phyloP scores from a whole-genome alignment of 345 rosid species.

The Firmiana major region DNA sequence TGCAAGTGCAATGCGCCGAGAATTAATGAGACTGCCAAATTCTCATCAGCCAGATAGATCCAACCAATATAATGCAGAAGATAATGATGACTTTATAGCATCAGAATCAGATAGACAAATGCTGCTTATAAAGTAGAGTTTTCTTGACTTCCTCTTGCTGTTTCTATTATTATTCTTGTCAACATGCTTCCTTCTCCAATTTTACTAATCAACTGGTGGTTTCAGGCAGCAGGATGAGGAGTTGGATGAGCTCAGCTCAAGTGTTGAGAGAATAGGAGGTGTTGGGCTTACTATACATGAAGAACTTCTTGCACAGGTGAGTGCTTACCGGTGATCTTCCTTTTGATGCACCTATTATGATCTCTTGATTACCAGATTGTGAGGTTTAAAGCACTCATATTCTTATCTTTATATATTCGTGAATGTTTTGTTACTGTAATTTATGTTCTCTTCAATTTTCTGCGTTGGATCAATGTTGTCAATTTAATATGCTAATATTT shows the following conservation, averaged over 20 bases:
- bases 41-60: slow-evolving; percentile 50
- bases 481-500: slow-evolving; percentile 16
- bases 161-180: neutral
- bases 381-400: neutral
- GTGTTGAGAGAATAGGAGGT: slow-evolving; percentile 89
- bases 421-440: neutral
- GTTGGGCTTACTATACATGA: slow-evolving; percentile 97
- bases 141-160: slow-evolving; percentile 2
- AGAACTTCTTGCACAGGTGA: slow-evolving; percentile 84
- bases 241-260: slow-evolving; percentile 88
- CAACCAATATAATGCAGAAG: slow-evolving; percentile 51
- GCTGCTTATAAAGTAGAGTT: slow-evolving; percentile 80
- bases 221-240: slow-evolving; percentile 94
- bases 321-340: slow-evolving; percentile 12
- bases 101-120: slow-evolving; percentile 94
- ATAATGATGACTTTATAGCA: slow-evolving; percentile 69
- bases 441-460: neutral
- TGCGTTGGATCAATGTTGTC: neutral
- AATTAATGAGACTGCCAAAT: slow-evolving; percentile 80
- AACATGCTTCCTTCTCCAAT: neutral
- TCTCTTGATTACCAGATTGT: neutral
- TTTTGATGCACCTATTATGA: neutral
- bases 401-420: neutral
- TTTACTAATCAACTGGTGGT: neutral
- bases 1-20: slow-evolving; percentile 67